Base-by-base conservation (phyloP, 805 yeast genomes). In the Cyberlindnera subsufficiens region DNA sequence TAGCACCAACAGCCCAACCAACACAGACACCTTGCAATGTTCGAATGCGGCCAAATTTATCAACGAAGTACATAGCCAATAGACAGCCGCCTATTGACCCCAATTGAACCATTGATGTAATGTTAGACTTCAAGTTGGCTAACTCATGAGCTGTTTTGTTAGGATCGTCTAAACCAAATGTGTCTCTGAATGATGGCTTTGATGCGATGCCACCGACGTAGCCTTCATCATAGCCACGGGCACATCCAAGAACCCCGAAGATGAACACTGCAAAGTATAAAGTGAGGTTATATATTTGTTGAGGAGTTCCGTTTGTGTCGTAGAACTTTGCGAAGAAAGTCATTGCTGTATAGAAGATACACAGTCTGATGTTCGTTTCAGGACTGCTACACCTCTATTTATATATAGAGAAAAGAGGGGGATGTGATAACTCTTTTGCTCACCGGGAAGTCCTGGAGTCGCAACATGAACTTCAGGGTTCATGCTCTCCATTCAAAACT, bases 221-320 rank as follows among this genome's bases (percentile, higher is more conserved):
- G 30, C 82, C 82, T 55, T 78, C 82, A 55, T 78, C 82, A 37
- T 65, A 69, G 13, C 82, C 83, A 58, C 83, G 60, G 5, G 78
- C 77, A 30, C 73, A 65, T 6, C 83, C 83, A 35, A 76, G 56
- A 15, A 77, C 55, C 37, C 82, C 83, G 58, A 77, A 78, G 3
- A 74, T 65, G 27, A 70, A 59, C 13, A 74, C 70, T 1, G 75
- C 64, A 36, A 68, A 48, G 56, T 61, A 74, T 32, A 77, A 64
- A 8, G 69, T 66, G 53, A 61, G 48, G 61, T 77, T 76, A 49
- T 66, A 75, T 25, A 74, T 68, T 46, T 74, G 74, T 33, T 57
- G 57, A 3, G 77, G 78, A 0, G 61, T 32, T 16, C 50, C 56
- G 20, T 45, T 54, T 3, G 44, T 41, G 38, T 46, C 42, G 41